These are phyloP conservation scores for Pestalotiopsis sp. DNA, from an alignment of 2,329 filamentous ascomycete genomes.

Conservation along the genomic window DNA sequence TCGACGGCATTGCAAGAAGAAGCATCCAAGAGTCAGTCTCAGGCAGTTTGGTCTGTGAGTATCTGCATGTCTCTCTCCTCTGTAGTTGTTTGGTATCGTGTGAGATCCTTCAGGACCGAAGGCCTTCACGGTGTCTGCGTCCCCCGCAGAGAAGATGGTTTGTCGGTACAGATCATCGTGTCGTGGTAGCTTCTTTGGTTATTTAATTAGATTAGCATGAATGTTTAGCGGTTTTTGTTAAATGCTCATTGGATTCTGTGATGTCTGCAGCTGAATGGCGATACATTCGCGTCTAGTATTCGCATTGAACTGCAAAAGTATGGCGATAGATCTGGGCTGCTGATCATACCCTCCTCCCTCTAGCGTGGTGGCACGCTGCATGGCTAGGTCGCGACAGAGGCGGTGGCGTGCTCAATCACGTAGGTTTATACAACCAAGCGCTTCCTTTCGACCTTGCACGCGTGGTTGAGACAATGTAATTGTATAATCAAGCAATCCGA, in stretches of 20 bases:
- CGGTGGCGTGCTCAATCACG: not conserved
- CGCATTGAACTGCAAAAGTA: not conserved
- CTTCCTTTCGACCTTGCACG: not conserved
- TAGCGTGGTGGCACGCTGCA: not conserved
- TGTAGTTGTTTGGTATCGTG: not conserved
- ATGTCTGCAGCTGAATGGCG: no score
- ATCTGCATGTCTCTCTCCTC: not conserved
- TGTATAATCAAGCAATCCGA: not conserved
- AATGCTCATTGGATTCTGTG: no score
- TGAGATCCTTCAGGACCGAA: slow-evolving; percentile 6
- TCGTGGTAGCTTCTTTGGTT: no score
- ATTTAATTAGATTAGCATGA: no score
- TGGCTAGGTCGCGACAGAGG: not conserved
- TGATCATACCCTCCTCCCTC: not conserved
- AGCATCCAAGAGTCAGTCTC: not conserved
- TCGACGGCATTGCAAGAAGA: not conserved
- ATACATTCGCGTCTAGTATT: not conserved
- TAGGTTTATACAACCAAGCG: not conserved
- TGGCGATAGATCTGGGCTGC: not conserved
- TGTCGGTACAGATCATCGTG: no score
- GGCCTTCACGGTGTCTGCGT: not conserved
- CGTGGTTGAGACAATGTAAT: not conserved
- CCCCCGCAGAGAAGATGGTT: no score
- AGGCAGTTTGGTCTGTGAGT: slow-evolving; percentile 8
- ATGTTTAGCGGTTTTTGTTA: no score